Base-by-base conservation (phyloP, 2,329 filamentous ascomycete species). In the Ceratocystis destructans region DNA sequence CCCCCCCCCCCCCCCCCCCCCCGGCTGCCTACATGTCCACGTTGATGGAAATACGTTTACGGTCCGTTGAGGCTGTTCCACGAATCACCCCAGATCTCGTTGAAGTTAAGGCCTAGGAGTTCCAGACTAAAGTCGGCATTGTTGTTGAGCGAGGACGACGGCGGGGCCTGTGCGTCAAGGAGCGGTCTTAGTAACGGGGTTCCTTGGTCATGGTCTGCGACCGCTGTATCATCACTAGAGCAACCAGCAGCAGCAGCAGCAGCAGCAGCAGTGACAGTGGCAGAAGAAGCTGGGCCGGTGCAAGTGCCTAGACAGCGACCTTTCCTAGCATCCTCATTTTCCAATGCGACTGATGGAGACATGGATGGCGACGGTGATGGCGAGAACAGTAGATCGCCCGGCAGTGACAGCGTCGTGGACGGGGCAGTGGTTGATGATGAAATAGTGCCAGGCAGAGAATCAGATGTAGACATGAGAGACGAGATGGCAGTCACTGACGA, bases 91-190 rank as follows among this genome's bases (percentile, higher is more conserved):
- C 81, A 83, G 64, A 83, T 74, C 69, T 83, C 80, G 68, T 82
- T 82, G 63, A 83, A 72, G 69, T 82, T 81, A 65, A 81, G 75
- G 2, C 80, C 81, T 62, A 83, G 73, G 55, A 80, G 73, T 70
- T 82, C 81, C 62, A 83, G 76, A 70, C 77, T 82, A 68, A 81
- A 80, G 66, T 83, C 81, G 37, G 80, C 77, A 69, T 81, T 82
- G 61, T 12, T 17, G 28, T 59, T 59, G 12, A 59, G 28, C 53
- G 33, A 12, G 53, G 53, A 33, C 53, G 80, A 71, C 48, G 73
- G 71, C 50, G 73, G 71, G 45, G 74, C 70, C 70, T 76, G 73
- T 59, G 53, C 53, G 61, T 64, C 15, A 20, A 41, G 22, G 25
- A 62, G 55, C 59, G 59, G 48, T 68, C 66, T 68, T 68, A 68